Percentiles rank a stretch among this genome's conserved stretches.
Evolutionary conservation across 2,329 filamentous ascomycete species (phyloP).

Genomic region (Ophiostoma populinum): DNA sequence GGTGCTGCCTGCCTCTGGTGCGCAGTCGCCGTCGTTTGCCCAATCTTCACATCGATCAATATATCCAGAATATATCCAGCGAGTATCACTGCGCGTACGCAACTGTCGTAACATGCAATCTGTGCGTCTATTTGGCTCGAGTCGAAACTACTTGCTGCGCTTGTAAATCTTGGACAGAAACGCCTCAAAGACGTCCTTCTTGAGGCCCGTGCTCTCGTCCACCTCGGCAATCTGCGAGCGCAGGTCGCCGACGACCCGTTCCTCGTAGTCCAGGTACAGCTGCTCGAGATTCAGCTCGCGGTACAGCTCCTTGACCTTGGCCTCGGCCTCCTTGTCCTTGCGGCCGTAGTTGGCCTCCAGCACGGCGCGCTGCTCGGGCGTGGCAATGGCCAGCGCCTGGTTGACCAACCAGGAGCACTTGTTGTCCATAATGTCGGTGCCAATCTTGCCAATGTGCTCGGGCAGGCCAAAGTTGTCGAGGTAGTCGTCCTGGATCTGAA

Average conservation of each 20-base stretch:
- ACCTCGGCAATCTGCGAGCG: slow-evolving; percentile 56
- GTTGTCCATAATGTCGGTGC: slow-evolving; percentile 98
- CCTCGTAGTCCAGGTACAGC: slow-evolving; percentile 77
- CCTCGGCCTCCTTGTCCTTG: slow-evolving; percentile 73
- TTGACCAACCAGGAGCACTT: slow-evolving; percentile 99
- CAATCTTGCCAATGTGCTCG: slow-evolving; percentile 90
- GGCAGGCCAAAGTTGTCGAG: slow-evolving; percentile 95
- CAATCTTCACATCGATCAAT: no score
- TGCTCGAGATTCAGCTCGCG: slow-evolving; percentile 71
- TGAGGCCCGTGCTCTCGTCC: slow-evolving; percentile 76
- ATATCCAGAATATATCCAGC: no score
- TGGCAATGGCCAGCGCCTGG: slow-evolving; percentile 68
- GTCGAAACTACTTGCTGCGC: slow-evolving; percentile 82
- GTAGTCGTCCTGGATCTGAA: slow-evolving; percentile 98
- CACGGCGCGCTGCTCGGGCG: slow-evolving; percentile 68
- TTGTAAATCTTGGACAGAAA: slow-evolving; percentile 98
- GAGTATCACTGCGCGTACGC: no score
- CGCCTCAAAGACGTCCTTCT: slow-evolving; percentile 73
- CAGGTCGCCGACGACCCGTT: slow-evolving; percentile 67
- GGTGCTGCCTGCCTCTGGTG: no score
- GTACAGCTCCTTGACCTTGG: slow-evolving; percentile 74
- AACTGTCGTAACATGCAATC: no score
- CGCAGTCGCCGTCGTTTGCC: no score
- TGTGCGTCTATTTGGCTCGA: no score
- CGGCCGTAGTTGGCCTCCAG: slow-evolving; percentile 88